Conservation (phyloP, 2,329 filamentous ascomycete species). For the Aspergillus clavatus region DNA sequence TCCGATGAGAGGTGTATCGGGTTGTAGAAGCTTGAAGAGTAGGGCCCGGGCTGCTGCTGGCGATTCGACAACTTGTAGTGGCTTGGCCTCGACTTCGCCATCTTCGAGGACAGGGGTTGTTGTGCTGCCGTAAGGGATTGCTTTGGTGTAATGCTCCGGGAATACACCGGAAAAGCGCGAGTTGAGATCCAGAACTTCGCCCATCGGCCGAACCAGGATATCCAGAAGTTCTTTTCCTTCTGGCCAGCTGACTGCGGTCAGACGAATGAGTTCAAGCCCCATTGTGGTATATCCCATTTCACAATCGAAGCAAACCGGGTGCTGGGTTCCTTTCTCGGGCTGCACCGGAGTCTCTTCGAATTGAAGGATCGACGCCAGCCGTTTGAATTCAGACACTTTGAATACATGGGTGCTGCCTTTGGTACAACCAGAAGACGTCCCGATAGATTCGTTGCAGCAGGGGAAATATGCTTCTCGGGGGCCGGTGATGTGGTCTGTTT, state of each 20-base stretch:
- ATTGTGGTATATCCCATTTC: conserved; percentile 95
- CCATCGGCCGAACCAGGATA: conserved; percentile 75
- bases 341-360: conserved; percentile 68
- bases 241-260: conserved; percentile 88
- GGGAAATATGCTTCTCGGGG: conserved; percentile 60
- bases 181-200: conserved; percentile 84
- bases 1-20: conserved; percentile 77
- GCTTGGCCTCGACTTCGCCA: conserved; percentile 24
- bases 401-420: conserved; percentile 73
- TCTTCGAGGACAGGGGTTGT: conserved; percentile 19
- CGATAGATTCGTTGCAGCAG: conserved; percentile 74
- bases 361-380: conserved; percentile 72
- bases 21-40: conserved; percentile 69
- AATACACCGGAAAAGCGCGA: conserved; percentile 86
- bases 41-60: conserved; percentile 70
- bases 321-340: conserved; percentile 22
- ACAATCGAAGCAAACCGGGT: conserved; percentile 78
- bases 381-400: conserved; percentile 70
- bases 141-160: conserved; percentile 68
- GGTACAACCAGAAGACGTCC: conserved; percentile 70
- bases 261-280: conserved; percentile 81
- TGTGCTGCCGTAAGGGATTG: conserved; percentile 51
- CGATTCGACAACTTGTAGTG: conserved; percentile 68
- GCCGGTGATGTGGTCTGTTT: conserved; percentile 52
- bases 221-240: conserved; percentile 70